Conservation (phyloP, 139 green algal genomes). For the Coelastrella sp. region DNA sequence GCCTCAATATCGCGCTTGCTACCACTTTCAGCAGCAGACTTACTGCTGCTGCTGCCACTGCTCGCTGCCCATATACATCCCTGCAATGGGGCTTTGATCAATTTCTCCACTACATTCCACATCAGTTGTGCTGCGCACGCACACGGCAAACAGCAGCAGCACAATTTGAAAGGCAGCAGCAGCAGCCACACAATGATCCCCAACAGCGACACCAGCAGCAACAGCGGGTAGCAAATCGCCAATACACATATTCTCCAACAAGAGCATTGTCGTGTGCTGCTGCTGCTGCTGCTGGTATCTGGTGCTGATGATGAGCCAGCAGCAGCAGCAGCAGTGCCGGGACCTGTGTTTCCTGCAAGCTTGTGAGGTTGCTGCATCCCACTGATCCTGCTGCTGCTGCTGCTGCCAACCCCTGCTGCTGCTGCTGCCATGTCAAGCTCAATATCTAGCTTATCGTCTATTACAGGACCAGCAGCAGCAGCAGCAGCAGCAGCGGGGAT, state of each 20-base stretch:
- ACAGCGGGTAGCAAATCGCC: neutral
- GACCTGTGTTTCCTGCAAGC: neutral
- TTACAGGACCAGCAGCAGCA: no score
- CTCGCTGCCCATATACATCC: constrained; percentile 25
- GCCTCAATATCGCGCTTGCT: neutral
- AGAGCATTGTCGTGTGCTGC: neutral
- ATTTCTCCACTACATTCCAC: constrained; percentile 36
- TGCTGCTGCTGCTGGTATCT: neutral
- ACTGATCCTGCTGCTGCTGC: neutral
- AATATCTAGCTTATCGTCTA: neutral
- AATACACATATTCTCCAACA: constrained; percentile 24
- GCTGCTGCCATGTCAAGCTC: neutral
- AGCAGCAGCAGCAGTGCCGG: neutral
- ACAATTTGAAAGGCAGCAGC: constrained; percentile 43
- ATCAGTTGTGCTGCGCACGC: constrained; percentile 13
- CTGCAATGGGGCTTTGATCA: constrained; percentile 35
- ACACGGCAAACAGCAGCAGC: constrained; percentile 40
- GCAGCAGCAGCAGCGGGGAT: neutral
- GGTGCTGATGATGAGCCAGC: neutral
- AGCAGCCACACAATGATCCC: constrained; percentile 36
- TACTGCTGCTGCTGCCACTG: neutral
- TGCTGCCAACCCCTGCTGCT: neutral
- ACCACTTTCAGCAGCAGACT: neutral
- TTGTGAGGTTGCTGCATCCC: neutral
- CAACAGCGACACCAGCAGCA: constrained; percentile 18